Percentiles rank a stretch among this genome's conserved stretches.
Evolutionary conservation across 805 yeast species (phyloP).

Genomic region (Metschnikowia peoriensis): DNA sequence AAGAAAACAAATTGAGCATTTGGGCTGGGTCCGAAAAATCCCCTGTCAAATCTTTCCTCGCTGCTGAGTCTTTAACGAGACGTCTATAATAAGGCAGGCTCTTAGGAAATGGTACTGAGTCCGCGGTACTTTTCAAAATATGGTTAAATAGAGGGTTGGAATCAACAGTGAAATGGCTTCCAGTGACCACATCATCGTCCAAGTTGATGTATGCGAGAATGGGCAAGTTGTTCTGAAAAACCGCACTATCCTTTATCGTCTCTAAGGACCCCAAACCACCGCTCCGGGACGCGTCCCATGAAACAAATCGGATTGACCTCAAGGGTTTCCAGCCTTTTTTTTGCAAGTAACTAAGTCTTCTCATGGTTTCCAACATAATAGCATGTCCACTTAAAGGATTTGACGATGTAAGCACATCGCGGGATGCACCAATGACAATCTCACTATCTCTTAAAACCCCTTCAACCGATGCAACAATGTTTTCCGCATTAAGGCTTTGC

Average conservation of each 20-base stretch:
- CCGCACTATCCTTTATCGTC: constrained; percentile 20
- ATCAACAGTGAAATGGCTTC: constrained; percentile 34
- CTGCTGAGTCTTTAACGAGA: constrained; percentile 13
- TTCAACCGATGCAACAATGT: constrained; percentile 31
- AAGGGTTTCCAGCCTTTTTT: constrained; percentile 43
- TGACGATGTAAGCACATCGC: constrained; percentile 37
- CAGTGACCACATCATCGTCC: constrained; percentile 39
- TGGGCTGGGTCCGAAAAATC: no score
- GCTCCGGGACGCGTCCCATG: constrained; percentile 40
- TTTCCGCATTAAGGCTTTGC: constrained; percentile 18
- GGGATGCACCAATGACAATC: constrained; percentile 38
- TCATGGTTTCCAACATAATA: constrained; percentile 37
- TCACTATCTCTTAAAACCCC: constrained; percentile 42
- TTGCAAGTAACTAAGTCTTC: constrained; percentile 30
- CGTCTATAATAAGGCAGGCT: constrained; percentile 20
- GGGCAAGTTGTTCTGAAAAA: constrained; percentile 23
- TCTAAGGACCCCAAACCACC: constrained; percentile 34
- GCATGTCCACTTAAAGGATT: constrained; percentile 42
- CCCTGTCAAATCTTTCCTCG: background rate
- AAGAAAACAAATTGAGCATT: no score
- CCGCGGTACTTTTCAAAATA: constrained; percentile 27
- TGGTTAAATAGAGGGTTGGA: constrained; percentile 37
- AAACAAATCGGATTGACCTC: constrained; percentile 37
- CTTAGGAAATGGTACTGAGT: constrained; percentile 32
- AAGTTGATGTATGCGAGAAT: constrained; percentile 37